Base-by-base conservation (phyloP, 768 basidiomycete genomes). In the Sarcodon aspratus region DNA sequence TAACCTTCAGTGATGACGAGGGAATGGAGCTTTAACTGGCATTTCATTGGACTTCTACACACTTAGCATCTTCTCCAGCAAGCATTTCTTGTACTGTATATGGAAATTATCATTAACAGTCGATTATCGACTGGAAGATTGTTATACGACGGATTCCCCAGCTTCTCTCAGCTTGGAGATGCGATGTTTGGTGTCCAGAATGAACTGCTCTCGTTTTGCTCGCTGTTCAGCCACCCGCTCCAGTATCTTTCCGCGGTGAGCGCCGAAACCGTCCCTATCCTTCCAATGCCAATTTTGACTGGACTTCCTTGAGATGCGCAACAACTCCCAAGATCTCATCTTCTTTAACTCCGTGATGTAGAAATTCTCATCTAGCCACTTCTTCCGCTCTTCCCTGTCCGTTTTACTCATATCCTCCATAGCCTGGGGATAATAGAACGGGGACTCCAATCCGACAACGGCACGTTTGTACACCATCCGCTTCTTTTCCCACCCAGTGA, bases 341-440 rank as follows among this genome's bases (percentile, higher is more conserved):
- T 66, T 49, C 55, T 63, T 53, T 55, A 57, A 36, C 50, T 65
- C 46, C 56, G 70, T 62, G 55, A 78, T 61, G 45, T 33, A 46
- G 62, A 87, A 87, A 50, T 74, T 69, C 12, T 76, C 66, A 58
- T 88, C 79, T 42, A 91, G 57, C 73, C 73, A 79, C 40, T 76
- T 68, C 64, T 80, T 71, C 21, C 82, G 71, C 54, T 70, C 67
- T 56, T 66, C 63, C 51, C 76, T 71, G 52, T 80, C 74, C 45
- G 71, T 64, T n/a, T 57, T 61, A 10, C 68, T 55, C 83, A 95
- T 86, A 62, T 91, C 91, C 58, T 86, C 88, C 52, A 81, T 51
- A 43, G 83, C 78, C 48, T 76, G 77, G 0, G 93, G 93, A 61
- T 92, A 95, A 69, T 94, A 91, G 72, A 97, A 97, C 1, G 93